phyloP scores from a whole-genome alignment of 192 early-diverging fungal genomes.

The Linderina pennispora region DNA sequence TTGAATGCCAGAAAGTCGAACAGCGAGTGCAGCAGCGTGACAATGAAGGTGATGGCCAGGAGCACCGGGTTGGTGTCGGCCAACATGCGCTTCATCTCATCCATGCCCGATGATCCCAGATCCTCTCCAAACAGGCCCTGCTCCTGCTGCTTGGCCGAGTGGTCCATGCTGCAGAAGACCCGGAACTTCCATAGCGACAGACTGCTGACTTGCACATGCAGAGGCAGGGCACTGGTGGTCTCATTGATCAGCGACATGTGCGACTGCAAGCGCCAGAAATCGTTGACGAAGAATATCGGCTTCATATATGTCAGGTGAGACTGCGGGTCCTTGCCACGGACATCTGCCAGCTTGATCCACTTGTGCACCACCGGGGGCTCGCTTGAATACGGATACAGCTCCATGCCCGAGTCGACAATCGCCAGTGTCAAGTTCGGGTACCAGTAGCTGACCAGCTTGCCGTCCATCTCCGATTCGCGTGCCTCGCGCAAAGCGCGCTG shows the following conservation, averaged over 20 bases:
- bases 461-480: not conserved
- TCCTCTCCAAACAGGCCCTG: constrained; percentile 52
- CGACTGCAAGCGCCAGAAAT: constrained; percentile 75
- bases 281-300: constrained; percentile 69
- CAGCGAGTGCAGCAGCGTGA: constrained; percentile 71
- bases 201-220: constrained; percentile 58
- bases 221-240: constrained; percentile 51
- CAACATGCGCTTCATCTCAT: constrained; percentile 89
- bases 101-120: constrained; percentile 51
- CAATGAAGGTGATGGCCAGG: constrained; percentile 65
- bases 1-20: constrained; percentile 95
- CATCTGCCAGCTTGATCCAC: not conserved
- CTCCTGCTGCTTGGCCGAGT: constrained; percentile 53
- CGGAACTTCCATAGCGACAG: constrained; percentile 71
- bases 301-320: constrained; percentile 46
- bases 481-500: not conserved
- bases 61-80: constrained; percentile 84
- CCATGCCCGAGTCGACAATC: constrained; percentile 18
- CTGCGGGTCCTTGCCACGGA: not conserved
- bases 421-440: constrained; percentile 4
- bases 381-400: constrained; percentile 1
- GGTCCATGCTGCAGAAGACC: constrained; percentile 62
- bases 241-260: constrained; percentile 61
- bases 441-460: constrained; percentile 3
- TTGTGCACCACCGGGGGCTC: not conserved